A percentile compares a stretch with the other conserved stretches of the same genome.
These are phyloP conservation scores for Chlorella sorokiniana DNA, from an alignment of 139 green algal genomes.

Conservation along the genomic window DNA sequence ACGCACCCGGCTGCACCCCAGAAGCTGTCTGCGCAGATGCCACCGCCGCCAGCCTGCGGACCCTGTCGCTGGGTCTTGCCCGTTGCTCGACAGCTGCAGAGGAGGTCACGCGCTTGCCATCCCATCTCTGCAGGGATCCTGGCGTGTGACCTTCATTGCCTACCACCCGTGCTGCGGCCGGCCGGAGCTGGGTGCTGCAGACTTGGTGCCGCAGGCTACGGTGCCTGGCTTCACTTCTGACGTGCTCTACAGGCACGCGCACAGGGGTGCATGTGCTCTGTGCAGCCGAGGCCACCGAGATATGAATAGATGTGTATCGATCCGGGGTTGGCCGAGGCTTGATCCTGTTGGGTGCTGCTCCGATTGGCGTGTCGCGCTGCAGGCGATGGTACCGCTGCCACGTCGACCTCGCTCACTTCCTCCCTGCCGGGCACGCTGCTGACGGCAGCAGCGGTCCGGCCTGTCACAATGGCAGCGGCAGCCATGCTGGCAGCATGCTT, in stretches of 20 bases:
- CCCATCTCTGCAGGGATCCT: conserved; percentile 5
- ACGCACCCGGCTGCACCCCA: not conserved
- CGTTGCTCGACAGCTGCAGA: too few relatives aligned
- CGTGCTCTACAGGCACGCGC: conserved; percentile 14
- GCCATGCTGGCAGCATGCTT: not conserved
- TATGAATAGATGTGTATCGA: too few relatives aligned
- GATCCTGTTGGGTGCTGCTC: not conserved
- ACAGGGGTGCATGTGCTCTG: too few relatives aligned
- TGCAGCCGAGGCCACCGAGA: not conserved
- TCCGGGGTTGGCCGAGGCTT: not conserved
- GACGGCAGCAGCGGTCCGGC: not conserved
- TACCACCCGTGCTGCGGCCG: not conserved
- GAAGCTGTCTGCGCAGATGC: too few relatives aligned
- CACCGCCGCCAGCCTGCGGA: too few relatives aligned
- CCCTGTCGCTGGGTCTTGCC: too few relatives aligned
- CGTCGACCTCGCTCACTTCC: conserved; percentile 18
- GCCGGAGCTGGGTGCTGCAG: not conserved
- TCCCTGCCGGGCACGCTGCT: not conserved
- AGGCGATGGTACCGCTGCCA: conserved; percentile 36
- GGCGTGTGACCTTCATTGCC: conserved; percentile 25
- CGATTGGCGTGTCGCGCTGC: not conserved
- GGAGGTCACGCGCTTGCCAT: not conserved
- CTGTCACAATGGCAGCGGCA: not conserved
- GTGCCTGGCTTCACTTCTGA: conserved; percentile 15
- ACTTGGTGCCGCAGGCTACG: not conserved